Evolutionary conservation across 1,284 basidiomycete species (phyloP).

Genomic region (Moesziomyces antarcticus): DNA sequence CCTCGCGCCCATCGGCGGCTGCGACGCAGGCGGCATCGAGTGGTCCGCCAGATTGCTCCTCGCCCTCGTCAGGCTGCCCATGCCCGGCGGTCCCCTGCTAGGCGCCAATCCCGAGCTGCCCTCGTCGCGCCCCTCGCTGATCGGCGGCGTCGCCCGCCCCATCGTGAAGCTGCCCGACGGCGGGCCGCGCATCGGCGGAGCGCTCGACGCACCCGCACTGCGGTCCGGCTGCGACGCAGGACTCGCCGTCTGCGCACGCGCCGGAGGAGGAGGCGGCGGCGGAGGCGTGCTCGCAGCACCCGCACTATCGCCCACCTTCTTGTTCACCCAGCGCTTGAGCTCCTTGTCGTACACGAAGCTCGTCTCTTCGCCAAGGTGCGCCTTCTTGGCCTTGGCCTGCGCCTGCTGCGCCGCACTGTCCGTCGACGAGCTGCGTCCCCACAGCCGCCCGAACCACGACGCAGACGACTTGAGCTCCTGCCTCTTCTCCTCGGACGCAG

Average conservation of each 20-base stretch:
- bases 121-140: slow-evolving; percentile 40
- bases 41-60: slow-evolving; percentile 60
- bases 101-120: slow-evolving; percentile 34
- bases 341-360: slow-evolving; percentile 95
- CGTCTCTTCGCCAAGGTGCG: slow-evolving; percentile 91
- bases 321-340: slow-evolving; percentile 94
- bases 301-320: slow-evolving; percentile 73
- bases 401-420: slow-evolving; percentile 67
- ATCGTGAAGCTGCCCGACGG: slow-evolving; percentile 22
- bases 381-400: slow-evolving; percentile 69
- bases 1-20: slow-evolving; percentile 40
- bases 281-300: slow-evolving; percentile 37
- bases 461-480: slow-evolving; percentile 57
- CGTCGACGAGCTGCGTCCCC: slow-evolving; percentile 60
- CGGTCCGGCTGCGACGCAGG: slow-evolving; percentile 52
- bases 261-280: slow-evolving; percentile 61
- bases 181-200: slow-evolving; percentile 36
- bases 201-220: slow-evolving; percentile 28
- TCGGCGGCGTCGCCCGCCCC: slow-evolving; percentile 42
- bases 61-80: slow-evolving; percentile 30
- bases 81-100: slow-evolving; percentile 18
- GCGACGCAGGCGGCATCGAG: slow-evolving; percentile 54
- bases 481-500: slow-evolving; percentile 28
- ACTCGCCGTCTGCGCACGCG: slow-evolving; percentile 54
- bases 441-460: slow-evolving; percentile 79